A percentile compares a stretch with the other conserved stretches of the same genome.
phyloP scores from a whole-genome alignment of 2,329 filamentous ascomycete species.

The Botrytis sinoallii region DNA sequence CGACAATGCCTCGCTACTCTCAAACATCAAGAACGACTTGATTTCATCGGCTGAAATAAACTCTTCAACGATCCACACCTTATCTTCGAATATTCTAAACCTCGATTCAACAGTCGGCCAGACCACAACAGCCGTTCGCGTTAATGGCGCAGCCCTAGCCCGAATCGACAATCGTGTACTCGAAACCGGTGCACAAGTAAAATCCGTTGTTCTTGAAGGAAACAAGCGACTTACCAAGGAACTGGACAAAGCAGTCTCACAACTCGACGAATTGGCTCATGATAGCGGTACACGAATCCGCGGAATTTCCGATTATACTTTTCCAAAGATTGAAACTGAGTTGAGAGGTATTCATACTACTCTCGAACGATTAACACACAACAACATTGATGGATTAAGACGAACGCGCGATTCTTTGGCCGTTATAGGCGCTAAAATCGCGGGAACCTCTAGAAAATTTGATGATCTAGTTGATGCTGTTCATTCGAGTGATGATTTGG shows the following conservation, averaged over 20 bases:
- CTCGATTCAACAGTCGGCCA: constrained; percentile 17
- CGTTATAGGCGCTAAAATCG: constrained; percentile 27
- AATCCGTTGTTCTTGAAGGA: constrained; percentile 24
- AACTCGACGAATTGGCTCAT: constrained; percentile 26
- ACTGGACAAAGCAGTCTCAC: constrained; percentile 15
- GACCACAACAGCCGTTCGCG: constrained; percentile 25
- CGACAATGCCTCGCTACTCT: constrained; percentile 8
- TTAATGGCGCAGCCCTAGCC: constrained; percentile 28
- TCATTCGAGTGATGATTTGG: constrained; percentile 16
- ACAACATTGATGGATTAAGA: constrained; percentile 10
- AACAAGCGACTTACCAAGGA: constrained; percentile 21
- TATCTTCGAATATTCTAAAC: constrained; percentile 19
- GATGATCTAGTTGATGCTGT: constrained; percentile 29
- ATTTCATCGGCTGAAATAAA: constrained; percentile 15
- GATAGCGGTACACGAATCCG: constrained; percentile 27
- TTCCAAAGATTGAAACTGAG: constrained; percentile 26
- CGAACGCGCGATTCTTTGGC: constrained; percentile 24
- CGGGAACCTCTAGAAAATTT: constrained; percentile 28
- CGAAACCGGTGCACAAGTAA: constrained; percentile 28
- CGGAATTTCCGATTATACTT: constrained; percentile 26
- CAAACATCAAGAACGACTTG: constrained; percentile 17
- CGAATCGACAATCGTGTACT: constrained; percentile 29
- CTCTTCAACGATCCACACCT: constrained; percentile 17
- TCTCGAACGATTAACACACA: constrained; percentile 17
- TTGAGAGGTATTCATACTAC: constrained; percentile 16